phyloP scores from a whole-genome alignment of 2,329 filamentous ascomycete species.

The Paecilomyces sp. region DNA sequence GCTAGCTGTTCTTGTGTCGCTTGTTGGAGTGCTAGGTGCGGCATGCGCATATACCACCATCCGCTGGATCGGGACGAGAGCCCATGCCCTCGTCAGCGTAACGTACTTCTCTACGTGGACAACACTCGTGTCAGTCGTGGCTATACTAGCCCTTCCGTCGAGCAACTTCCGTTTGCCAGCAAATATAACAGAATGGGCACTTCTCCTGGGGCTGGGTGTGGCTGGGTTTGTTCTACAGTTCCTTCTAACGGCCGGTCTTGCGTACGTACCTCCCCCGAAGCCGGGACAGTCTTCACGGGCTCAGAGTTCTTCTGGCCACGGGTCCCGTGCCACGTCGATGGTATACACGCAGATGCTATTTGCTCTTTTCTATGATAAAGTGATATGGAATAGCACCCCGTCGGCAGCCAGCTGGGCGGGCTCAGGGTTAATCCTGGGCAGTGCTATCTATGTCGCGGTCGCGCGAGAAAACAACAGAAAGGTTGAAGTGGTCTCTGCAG shows the following conservation, averaged over 20 bases:
- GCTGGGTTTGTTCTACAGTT: slow-evolving; percentile 83
- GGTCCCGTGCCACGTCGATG: slow-evolving; percentile 56
- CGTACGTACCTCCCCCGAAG: slow-evolving; percentile 56
- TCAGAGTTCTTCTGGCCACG: slow-evolving; percentile 7
- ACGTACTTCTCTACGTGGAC: slow-evolving; percentile 74
- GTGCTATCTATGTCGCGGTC: slow-evolving; percentile 58
- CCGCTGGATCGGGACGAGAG: slow-evolving; percentile 69
- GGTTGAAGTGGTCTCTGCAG: slow-evolving; percentile 5
- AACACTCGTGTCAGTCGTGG: slow-evolving; percentile 57
- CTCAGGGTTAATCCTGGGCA: slow-evolving; percentile 57
- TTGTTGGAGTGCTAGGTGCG: slow-evolving; percentile 71
- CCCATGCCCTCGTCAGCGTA: slow-evolving; percentile 75
- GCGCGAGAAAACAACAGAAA: slow-evolving; percentile 32
- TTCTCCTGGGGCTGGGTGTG: slow-evolving; percentile 61
- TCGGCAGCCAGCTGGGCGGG: slow-evolving; percentile 53
- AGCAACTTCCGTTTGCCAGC: slow-evolving; percentile 52
- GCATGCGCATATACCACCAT: slow-evolving; percentile 71
- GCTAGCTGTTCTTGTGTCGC: slow-evolving; percentile 60
- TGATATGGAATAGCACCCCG: slow-evolving; percentile 56
- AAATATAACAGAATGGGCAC: slow-evolving; percentile 53
- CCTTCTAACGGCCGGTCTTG: slow-evolving; percentile 69
- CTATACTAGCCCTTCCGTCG: slow-evolving; percentile 50
- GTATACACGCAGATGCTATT: slow-evolving; percentile 66
- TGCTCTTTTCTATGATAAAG: slow-evolving; percentile 56
- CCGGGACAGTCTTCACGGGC: slow-evolving; percentile 8